phyloP scores from a whole-genome alignment of 1,284 basidiomycete species.

The Coniferiporia weirii region DNA sequence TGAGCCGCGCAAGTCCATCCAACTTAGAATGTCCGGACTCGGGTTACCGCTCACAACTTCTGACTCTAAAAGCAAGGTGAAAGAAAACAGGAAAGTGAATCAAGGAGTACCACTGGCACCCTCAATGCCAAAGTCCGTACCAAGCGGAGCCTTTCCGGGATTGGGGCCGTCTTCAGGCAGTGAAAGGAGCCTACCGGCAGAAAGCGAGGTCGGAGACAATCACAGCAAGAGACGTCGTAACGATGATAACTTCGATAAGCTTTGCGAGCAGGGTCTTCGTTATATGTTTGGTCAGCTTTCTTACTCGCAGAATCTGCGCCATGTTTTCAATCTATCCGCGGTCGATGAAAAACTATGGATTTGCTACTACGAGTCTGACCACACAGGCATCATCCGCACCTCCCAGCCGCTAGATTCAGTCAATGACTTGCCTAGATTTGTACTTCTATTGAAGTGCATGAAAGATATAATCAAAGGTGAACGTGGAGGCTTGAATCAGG shows the following conservation, averaged over 20 bases:
- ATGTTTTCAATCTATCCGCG: not conserved
- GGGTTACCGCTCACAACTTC: too few species aligned
- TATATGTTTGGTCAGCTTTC: not conserved
- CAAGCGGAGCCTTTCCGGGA: too few species aligned
- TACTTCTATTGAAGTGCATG: not conserved
- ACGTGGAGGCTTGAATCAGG: not conserved
- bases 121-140: too few species aligned
- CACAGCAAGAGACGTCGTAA: too few species aligned
- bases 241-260: not conserved
- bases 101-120: too few species aligned
- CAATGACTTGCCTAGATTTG: not conserved
- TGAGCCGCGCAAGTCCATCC: too few species aligned
- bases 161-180: too few species aligned
- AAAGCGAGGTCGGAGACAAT: too few species aligned
- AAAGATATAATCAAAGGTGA: not conserved
- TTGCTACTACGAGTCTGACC: slow-evolving; percentile 1
- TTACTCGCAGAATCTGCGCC: not conserved
- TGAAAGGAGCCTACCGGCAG: too few species aligned
- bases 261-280: not conserved
- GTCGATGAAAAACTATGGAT: not conserved
- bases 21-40: too few species aligned
- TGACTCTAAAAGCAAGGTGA: too few species aligned
- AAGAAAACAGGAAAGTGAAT: too few species aligned
- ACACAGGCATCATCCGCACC: not conserved
- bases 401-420: not conserved